A percentile compares a stretch with the other conserved stretches of the same genome.
These are phyloP conservation scores for Lecanicillium sp. DNA, from an alignment of 2,329 filamentous ascomycete species.

Conservation along the genomic window DNA sequence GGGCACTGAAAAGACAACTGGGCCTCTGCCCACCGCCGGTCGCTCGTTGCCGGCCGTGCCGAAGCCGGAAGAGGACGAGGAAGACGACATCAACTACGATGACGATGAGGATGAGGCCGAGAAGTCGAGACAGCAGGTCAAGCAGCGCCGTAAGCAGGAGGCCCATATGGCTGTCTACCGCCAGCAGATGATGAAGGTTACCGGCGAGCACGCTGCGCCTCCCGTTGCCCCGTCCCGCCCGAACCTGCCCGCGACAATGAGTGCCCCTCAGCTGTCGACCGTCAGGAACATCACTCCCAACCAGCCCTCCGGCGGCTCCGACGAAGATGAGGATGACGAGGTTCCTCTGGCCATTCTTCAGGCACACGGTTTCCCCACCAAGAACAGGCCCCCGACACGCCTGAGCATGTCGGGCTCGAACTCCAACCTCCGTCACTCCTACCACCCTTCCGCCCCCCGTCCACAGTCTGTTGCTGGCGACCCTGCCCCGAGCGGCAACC, in stretches of 20 bases:
- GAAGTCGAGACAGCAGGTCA: slow-evolving; percentile 64
- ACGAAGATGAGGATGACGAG: slow-evolving; percentile 87
- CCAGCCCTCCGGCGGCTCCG: slow-evolving; percentile 59
- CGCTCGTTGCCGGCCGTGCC: background rate
- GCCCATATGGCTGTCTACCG: slow-evolving; percentile 85
- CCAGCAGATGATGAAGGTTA: slow-evolving; percentile 96
- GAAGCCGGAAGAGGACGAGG: slow-evolving; percentile 51
- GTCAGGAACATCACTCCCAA: slow-evolving; percentile 32
- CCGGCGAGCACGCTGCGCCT: slow-evolving; percentile 56
- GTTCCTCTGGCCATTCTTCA: slow-evolving; percentile 80
- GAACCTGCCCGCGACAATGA: slow-evolving; percentile 50
- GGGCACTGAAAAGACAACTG: slow-evolving; percentile 35
- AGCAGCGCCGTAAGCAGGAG: slow-evolving; percentile 80
- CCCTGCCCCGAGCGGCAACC: slow-evolving; percentile 24
- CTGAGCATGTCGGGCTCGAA: slow-evolving; percentile 60
- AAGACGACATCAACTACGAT: slow-evolving; percentile 60
- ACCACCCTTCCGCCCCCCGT: slow-evolving; percentile 41
- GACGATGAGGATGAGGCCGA: slow-evolving; percentile 77
- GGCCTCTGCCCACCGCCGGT: slow-evolving; percentile 16
- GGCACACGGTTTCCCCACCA: slow-evolving; percentile 81
- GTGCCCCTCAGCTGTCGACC: slow-evolving; percentile 52
- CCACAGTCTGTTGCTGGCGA: slow-evolving; percentile 47
- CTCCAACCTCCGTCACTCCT: slow-evolving; percentile 61
- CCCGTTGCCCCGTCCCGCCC: slow-evolving; percentile 39
- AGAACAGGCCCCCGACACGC: slow-evolving; percentile 65